Conservation (phyloP, 495 filamentous ascomycete species). For the Lindgomyces ingoldianus region DNA sequence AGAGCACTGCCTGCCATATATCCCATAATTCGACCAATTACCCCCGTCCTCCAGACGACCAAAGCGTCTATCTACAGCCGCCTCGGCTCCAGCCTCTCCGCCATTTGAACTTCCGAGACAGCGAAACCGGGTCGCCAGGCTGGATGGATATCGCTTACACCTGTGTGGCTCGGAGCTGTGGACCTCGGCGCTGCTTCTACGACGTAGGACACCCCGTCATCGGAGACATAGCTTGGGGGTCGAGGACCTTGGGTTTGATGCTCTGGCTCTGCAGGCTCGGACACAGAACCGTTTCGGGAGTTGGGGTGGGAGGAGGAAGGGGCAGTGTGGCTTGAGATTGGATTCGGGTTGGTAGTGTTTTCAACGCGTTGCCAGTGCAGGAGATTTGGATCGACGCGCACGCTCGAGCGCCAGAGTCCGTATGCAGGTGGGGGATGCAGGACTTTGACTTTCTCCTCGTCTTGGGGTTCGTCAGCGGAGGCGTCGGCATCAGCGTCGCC, state of each 20-base stretch:
- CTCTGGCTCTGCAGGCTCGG: not conserved
- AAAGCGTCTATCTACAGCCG: too few species aligned
- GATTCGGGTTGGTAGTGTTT: too few species aligned
- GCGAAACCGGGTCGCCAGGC: slow-evolving; percentile 36
- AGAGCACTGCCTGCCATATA: too few species aligned
- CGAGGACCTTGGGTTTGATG: slow-evolving; percentile 42
- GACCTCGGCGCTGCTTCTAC: slow-evolving; percentile 62
- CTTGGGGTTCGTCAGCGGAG: slow-evolving; percentile 16
- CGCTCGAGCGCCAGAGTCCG: slow-evolving; percentile 77
- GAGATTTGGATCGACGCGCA: slow-evolving; percentile 77
- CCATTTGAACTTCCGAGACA: slow-evolving; percentile 9
- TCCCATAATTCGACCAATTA: too few species aligned
- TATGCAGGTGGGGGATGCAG: slow-evolving; percentile 75
- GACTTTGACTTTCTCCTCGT: slow-evolving; percentile 51
- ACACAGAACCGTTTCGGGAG: slow-evolving; percentile 7
- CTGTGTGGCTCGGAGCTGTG: slow-evolving; percentile 29
- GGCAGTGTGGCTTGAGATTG: too few species aligned
- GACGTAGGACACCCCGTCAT: slow-evolving; percentile 70
- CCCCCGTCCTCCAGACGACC: too few species aligned
- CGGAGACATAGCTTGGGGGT: slow-evolving; percentile 71
- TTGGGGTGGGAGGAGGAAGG: slow-evolving; percentile 24
- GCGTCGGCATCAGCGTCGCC: slow-evolving; percentile 5
- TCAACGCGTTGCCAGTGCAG: slow-evolving; percentile 74
- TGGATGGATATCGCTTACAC: slow-evolving; percentile 36
- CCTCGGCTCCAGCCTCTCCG: slow-evolving; percentile 3